These are phyloP conservation scores for Chamaecrista fasciculata DNA, from an alignment of 306 rosid genomes.

Conservation along the genomic window DNA sequence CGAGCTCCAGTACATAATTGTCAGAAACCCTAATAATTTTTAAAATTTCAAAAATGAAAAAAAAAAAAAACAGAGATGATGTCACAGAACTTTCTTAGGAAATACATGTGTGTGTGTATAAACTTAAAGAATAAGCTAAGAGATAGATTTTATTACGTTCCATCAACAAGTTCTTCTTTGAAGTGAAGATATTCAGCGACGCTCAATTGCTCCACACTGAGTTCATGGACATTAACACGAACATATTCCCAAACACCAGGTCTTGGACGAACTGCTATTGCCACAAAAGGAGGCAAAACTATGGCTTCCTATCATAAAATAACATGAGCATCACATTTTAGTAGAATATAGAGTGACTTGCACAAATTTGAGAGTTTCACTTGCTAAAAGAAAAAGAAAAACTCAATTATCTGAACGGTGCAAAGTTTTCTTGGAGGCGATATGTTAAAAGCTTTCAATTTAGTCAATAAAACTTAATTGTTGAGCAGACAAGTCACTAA, in stretches of 20 bases:
- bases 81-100: not conserved
- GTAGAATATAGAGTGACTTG: not conserved
- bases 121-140: not conserved
- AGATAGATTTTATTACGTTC: conserved; percentile 46
- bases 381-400: not conserved
- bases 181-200: conserved; percentile 81
- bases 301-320: conserved; percentile 53
- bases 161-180: conserved; percentile 87
- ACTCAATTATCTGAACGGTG: too few relatives aligned
- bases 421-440: too few relatives aligned
- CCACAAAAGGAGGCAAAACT: conserved; percentile 26
- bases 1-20: conserved; percentile 66
- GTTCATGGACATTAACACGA: conserved; percentile 79
- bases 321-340: conserved; percentile 11
- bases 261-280: conserved; percentile 24
- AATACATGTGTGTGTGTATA: too few relatives aligned
- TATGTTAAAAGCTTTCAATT: not conserved
- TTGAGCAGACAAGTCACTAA: not conserved
- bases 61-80: not conserved
- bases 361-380: not conserved
- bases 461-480: not conserved
- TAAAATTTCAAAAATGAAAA: not conserved
- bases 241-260: conserved; percentile 58
- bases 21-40: conserved; percentile 43
- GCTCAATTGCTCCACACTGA: conserved; percentile 79